Evolutionary conservation across 768 basidiomycete genomes (phyloP).

Genomic region (Lentinula guzmanii): DNA sequence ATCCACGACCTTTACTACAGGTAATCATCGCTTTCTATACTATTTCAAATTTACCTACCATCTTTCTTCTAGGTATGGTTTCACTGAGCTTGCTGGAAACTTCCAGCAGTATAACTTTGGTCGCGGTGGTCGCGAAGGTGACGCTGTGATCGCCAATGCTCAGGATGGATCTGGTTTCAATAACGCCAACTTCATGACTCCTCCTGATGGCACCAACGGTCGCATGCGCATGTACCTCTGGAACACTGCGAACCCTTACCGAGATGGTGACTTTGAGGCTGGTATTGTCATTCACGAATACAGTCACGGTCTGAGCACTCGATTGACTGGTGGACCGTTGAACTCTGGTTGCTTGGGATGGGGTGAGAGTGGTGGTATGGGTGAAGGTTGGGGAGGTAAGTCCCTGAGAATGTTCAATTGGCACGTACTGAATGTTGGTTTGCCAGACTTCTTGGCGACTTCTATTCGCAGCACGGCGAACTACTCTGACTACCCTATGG

Average conservation of each 20-base stretch:
- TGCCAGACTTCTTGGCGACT: slow-evolving; percentile 76
- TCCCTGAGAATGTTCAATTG: not conserved
- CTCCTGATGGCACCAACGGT: slow-evolving; percentile 79
- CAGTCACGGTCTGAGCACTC: slow-evolving; percentile 86
- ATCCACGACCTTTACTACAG: slow-evolving; percentile 81
- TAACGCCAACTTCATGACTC: slow-evolving; percentile 89
- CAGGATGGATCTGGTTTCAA: slow-evolving; percentile 94
- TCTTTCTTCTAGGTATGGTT: slow-evolving; percentile 64
- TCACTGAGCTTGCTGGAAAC: slow-evolving; percentile 88
- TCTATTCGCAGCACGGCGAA: slow-evolving; percentile 66
- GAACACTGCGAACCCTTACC: slow-evolving; percentile 85
- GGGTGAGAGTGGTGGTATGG: slow-evolving; percentile 97
- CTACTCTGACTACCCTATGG: slow-evolving; percentile 86
- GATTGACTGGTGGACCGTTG: slow-evolving; percentile 88
- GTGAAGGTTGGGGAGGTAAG: slow-evolving; percentile 89
- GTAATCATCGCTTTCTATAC: slow-evolving; percentile 17
- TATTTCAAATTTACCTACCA: not conserved
- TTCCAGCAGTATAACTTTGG: slow-evolving; percentile 99
- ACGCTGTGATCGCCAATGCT: slow-evolving; percentile 91
- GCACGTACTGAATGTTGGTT: not conserved
- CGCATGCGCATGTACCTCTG: slow-evolving; percentile 97
- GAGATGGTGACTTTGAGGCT: slow-evolving; percentile 94
- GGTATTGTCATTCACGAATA: slow-evolving; percentile 95
- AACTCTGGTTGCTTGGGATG: slow-evolving; percentile 94
- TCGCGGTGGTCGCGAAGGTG: slow-evolving; percentile 78